Percentiles rank a stretch among this genome's conserved stretches.
Conservation (phyloP, 2,329 filamentous ascomycete genomes). For the Pseudocercospora fuligena region DNA sequence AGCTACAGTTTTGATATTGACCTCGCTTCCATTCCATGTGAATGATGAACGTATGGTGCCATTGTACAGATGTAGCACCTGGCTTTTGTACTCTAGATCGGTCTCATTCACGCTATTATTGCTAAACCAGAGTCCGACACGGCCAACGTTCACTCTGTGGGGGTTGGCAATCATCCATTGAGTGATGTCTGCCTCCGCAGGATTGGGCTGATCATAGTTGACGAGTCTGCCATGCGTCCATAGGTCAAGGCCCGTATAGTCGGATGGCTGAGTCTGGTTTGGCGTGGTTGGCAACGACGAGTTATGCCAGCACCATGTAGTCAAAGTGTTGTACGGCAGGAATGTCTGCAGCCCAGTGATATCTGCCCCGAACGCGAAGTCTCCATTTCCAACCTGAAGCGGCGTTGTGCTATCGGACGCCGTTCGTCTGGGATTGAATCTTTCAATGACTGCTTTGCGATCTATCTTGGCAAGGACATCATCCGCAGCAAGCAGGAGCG, state of each 20-base stretch:
- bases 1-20: not conserved
- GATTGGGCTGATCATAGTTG: slow-evolving; percentile 1
- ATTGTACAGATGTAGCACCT: slow-evolving; percentile 1
- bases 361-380: not conserved
- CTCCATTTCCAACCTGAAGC: not conserved
- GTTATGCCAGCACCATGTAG: slow-evolving; percentile 6
- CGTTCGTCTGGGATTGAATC: not conserved
- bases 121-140: not conserved
- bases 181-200: not conserved
- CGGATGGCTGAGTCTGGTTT: slow-evolving; percentile 3
- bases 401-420: not conserved
- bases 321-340: slow-evolving; percentile 1
- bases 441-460: not conserved
- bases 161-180: slow-evolving; percentile 2
- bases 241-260: not conserved
- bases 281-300: slow-evolving; percentile 4
- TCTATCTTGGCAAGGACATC: not conserved
- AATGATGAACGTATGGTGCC: not conserved
- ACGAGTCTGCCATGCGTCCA: slow-evolving; percentile 3
- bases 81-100: not conserved
- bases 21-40: not conserved
- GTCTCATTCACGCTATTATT: not conserved
- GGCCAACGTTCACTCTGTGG: not conserved
- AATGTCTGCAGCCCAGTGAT: slow-evolving; percentile 1
- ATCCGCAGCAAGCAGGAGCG: not conserved